These are phyloP conservation scores for Mortierella sp. DNA, from an alignment of 371 early-diverging fungal species.

Conservation along the genomic window DNA sequence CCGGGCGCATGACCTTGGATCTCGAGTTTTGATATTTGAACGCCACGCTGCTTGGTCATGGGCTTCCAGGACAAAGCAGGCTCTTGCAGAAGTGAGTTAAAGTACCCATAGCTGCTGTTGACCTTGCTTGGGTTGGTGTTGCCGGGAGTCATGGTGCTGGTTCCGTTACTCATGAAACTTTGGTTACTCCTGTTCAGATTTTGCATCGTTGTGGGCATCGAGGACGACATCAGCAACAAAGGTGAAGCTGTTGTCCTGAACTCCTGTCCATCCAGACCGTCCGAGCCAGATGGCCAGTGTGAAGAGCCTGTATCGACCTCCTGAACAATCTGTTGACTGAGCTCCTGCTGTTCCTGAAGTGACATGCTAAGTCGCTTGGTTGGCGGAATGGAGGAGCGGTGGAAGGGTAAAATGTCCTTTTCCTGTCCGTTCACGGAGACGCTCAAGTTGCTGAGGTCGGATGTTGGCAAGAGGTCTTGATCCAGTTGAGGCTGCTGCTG, in stretches of 20 bases:
- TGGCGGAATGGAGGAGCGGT: slow-evolving; percentile 28
- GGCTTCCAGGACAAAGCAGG: slow-evolving; percentile 54
- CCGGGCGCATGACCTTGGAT: slow-evolving; percentile 66
- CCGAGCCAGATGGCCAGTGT: slow-evolving; percentile 29
- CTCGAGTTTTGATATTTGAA: slow-evolving; percentile 62
- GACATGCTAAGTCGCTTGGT: slow-evolving; percentile 44
- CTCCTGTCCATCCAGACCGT: slow-evolving; percentile 30
- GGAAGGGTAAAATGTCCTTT: slow-evolving; percentile 41
- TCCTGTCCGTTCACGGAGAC: slow-evolving; percentile 56
- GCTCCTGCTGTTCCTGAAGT: slow-evolving; percentile 56
- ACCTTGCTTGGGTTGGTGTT: slow-evolving; percentile 55
- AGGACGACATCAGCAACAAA: slow-evolving; percentile 51
- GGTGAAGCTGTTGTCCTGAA: slow-evolving; percentile 36
- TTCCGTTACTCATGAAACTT: slow-evolving; percentile 54
- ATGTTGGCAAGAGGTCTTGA: not conserved
- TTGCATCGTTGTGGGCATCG: slow-evolving; percentile 53
- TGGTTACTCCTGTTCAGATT: slow-evolving; percentile 43
- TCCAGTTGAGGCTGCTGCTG: slow-evolving; percentile 14
- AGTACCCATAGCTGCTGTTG: slow-evolving; percentile 45
- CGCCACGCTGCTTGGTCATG: slow-evolving; percentile 43
- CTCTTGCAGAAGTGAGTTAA: slow-evolving; percentile 50
- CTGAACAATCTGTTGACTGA: slow-evolving; percentile 54
- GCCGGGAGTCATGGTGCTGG: slow-evolving; percentile 48
- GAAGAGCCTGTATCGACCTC: slow-evolving; percentile 32
- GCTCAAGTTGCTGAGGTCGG: slow-evolving; percentile 29